Conservation (phyloP, 1,139 yeast genomes). For the Ogataea hybrid region DNA sequence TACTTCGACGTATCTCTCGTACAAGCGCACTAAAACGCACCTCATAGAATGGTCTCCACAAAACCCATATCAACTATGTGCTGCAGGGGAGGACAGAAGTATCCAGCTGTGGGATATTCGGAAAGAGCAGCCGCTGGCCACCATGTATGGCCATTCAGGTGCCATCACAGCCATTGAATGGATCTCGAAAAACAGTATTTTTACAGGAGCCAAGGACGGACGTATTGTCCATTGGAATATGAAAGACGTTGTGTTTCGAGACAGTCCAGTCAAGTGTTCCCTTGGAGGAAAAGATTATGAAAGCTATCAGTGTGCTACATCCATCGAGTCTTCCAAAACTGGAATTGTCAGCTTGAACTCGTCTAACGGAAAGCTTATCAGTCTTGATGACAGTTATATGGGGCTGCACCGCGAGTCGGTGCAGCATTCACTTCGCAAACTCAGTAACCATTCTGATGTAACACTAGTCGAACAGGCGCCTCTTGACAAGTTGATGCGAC, state of each 20-base stretch:
- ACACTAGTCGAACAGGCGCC: conserved; percentile 12
- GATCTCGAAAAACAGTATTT: conserved; percentile 48
- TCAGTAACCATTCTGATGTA: conserved; percentile 13
- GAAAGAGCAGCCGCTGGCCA: conserved; percentile 50
- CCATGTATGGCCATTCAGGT: conserved; percentile 56
- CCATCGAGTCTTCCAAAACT: conserved; percentile 56
- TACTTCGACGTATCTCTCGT: conserved; percentile 44
- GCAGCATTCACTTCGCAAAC: conserved; percentile 4
- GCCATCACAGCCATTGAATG: conserved; percentile 59
- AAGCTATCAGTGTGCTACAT: conserved; percentile 56
- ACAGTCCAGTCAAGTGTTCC: conserved; percentile 33
- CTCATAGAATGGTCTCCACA: conserved; percentile 62
- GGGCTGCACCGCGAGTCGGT: conserved; percentile 44
- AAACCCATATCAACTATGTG: conserved; percentile 61
- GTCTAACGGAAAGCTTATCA: conserved; percentile 34
- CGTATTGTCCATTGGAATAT: conserved; percentile 74
- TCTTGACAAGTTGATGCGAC: conserved; percentile 3
- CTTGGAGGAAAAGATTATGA: conserved; percentile 37
- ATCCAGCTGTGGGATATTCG: conserved; percentile 77
- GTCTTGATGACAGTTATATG: conserved; percentile 53
- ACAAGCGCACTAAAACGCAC: conserved; percentile 36
- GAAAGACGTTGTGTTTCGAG: conserved; percentile 7
- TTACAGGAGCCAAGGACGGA: conserved; percentile 71
- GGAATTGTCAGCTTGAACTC: conserved; percentile 40
- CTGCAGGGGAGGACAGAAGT: conserved; percentile 56